These are phyloP conservation scores for Trichoderma sp. DNA, from an alignment of 2,329 filamentous ascomycete species.

Conservation along the genomic window DNA sequence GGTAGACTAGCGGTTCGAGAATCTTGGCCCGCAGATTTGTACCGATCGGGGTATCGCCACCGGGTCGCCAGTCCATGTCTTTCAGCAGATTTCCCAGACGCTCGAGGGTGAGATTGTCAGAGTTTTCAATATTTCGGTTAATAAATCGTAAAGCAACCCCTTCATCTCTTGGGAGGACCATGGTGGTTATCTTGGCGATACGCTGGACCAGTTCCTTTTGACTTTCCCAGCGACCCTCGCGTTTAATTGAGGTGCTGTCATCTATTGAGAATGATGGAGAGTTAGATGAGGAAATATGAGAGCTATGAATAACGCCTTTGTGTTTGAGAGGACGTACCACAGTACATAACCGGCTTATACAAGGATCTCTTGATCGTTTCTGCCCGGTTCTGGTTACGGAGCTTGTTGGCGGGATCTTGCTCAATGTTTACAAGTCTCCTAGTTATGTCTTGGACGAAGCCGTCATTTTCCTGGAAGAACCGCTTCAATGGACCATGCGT, in stretches of 20 bases:
- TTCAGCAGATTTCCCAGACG: background rate
- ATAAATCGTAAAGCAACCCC: background rate
- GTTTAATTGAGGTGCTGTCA: slow-evolving; percentile 1
- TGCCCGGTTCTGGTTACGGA: background rate
- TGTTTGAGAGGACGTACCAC: background rate
- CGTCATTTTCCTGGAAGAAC: background rate
- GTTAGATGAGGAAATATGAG: background rate
- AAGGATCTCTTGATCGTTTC: background rate
- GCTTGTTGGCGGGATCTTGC: background rate
- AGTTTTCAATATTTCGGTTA: background rate
- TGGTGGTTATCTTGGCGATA: background rate
- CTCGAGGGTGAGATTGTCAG: background rate
- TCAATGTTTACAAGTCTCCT: background rate
- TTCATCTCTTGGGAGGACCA: background rate
- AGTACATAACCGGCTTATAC: background rate
- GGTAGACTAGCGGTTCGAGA: background rate
- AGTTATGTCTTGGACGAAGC: background rate
- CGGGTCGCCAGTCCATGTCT: background rate
- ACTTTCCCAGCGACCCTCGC: background rate
- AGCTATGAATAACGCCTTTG: background rate
- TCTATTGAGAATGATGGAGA: background rate
- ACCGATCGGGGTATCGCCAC: background rate
- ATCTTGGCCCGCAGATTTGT: background rate
- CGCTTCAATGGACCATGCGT: background rate
- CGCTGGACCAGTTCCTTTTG: background rate